These are phyloP conservation scores for Citrus australasica DNA, from an alignment of 345 rosid genomes.

Conservation along the genomic window DNA sequence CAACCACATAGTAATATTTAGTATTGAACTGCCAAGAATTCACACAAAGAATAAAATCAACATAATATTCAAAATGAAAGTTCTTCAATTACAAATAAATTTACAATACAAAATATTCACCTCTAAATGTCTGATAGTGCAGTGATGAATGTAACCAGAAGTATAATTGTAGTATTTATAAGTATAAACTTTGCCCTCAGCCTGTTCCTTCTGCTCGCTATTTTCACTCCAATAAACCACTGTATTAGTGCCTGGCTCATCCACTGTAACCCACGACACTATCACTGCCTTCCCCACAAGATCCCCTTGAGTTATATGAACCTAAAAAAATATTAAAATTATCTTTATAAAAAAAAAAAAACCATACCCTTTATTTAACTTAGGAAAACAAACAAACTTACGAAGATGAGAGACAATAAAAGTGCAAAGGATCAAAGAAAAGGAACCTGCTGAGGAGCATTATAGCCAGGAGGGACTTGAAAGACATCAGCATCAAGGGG, in stretches of 20 bases:
- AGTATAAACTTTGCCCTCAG: conserved; percentile 43
- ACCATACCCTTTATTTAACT: neutral
- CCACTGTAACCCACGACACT: conserved; percentile 85
- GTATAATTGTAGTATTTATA: conserved; percentile 62
- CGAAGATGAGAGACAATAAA: neutral
- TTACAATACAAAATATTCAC: conserved; percentile 23
- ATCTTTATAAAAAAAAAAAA: neutral
- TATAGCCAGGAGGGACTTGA: conserved; percentile 61
- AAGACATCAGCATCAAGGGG: conserved; percentile 79
- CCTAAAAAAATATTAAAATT: conserved; percentile 28
- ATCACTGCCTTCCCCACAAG: conserved; percentile 72
- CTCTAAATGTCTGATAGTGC: conserved; percentile 60
- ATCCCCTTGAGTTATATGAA: conserved; percentile 96
- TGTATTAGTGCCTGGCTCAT: conserved; percentile 53
- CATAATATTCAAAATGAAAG: neutral
- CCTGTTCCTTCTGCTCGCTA: conserved; percentile 34
- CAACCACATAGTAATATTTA: conserved; percentile 62
- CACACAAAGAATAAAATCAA: neutral
- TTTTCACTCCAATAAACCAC: conserved; percentile 71
- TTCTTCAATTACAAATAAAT: neutral
- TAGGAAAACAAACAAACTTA: neutral
- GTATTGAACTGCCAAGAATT: conserved; percentile 43
- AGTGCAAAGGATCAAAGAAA: neutral
- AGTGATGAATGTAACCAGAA: conserved; percentile 90
- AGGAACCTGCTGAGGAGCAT: conserved; percentile 92